Conservation (phyloP, 164 flowering plant genomes). For the Nelumbo lutea region DNA sequence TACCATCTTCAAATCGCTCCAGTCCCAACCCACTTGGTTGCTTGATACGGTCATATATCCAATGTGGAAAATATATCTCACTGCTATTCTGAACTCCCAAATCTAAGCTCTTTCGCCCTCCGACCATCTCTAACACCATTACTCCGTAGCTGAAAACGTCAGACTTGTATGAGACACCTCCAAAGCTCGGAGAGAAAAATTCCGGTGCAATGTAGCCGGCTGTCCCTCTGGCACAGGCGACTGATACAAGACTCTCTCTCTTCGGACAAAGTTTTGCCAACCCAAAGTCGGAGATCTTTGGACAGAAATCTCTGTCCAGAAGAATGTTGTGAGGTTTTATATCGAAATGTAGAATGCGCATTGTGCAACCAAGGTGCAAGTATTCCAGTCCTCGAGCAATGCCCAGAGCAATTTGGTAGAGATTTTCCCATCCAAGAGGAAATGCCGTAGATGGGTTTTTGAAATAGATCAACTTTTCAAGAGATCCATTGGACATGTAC, state of each 20-base stretch:
- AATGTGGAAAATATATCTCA: no score
- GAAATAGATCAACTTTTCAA: conserved; percentile 1
- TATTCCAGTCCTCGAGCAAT: conserved; percentile 10
- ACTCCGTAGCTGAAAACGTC: conserved; percentile 14
- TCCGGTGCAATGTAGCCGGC: conserved; percentile 12
- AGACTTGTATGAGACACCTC: conserved; percentile 2
- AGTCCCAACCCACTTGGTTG: no score
- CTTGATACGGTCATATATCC: no score
- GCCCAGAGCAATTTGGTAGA: conserved; percentile 2
- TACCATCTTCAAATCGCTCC: no score
- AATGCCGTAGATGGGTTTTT: not conserved
- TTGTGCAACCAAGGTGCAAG: no score
- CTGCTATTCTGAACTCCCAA: no score
- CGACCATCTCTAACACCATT: no score
- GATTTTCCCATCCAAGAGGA: conserved; percentile 1
- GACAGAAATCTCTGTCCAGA: not conserved
- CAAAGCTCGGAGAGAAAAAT: not conserved
- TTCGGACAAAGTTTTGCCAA: conserved; percentile 6
- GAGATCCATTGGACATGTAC: not conserved
- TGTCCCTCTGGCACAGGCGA: conserved; percentile 1
- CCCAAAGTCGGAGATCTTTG: conserved; percentile 5
- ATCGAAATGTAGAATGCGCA: no score
- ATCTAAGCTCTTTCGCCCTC: not conserved
- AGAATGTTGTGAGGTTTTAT: no score
- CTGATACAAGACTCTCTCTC: conserved; percentile 5